Evolutionary conservation across 192 early-diverging fungal species (phyloP).

Genomic region (Rhizophagus clarus): DNA sequence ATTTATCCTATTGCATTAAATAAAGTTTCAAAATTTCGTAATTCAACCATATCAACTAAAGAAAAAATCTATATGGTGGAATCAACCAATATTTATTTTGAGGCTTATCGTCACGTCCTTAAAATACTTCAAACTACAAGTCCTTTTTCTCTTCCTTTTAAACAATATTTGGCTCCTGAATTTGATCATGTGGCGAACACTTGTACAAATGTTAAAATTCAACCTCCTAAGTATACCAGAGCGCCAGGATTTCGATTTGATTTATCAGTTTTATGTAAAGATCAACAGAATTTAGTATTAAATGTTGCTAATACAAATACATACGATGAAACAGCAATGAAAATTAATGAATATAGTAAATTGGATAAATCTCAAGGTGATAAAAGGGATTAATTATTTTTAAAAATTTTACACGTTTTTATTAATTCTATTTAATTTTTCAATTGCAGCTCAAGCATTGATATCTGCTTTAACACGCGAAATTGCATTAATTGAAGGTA

Average conservation of each 20-base stretch:
- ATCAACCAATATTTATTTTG: slow-evolving; percentile 40
- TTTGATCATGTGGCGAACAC: too few species aligned
- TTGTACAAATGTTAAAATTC: neutral
- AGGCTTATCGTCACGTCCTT: slow-evolving; percentile 39
- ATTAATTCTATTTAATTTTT: neutral
- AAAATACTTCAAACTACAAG: slow-evolving; percentile 37
- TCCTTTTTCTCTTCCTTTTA: slow-evolving; percentile 41
- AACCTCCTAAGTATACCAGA: slow-evolving; percentile 42
- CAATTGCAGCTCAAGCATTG: slow-evolving; percentile 40
- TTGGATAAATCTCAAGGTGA: slow-evolving; percentile 54
- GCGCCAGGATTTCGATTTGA: slow-evolving; percentile 41
- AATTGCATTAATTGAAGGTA: slow-evolving; percentile 57
- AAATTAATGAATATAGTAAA: slow-evolving; percentile 30
- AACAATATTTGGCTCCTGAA: slow-evolving; percentile 41
- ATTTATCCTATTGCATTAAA: slow-evolving; percentile 32
- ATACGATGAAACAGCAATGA: neutral
- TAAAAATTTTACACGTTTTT: too few species aligned
- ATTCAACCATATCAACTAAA: neutral
- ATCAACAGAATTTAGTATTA: slow-evolving; percentile 13
- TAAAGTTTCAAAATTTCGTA: neutral
- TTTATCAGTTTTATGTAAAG: slow-evolving; percentile 23
- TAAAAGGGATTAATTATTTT: too few species aligned
- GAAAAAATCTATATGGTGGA: slow-evolving; percentile 41
- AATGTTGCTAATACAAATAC: slow-evolving; percentile 17
- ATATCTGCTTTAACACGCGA: slow-evolving; percentile 49